A percentile compares a stretch with the other conserved stretches of the same genome.
phyloP scores from a whole-genome alignment of 1,284 basidiomycete species.

The Stereum hirsutum region DNA sequence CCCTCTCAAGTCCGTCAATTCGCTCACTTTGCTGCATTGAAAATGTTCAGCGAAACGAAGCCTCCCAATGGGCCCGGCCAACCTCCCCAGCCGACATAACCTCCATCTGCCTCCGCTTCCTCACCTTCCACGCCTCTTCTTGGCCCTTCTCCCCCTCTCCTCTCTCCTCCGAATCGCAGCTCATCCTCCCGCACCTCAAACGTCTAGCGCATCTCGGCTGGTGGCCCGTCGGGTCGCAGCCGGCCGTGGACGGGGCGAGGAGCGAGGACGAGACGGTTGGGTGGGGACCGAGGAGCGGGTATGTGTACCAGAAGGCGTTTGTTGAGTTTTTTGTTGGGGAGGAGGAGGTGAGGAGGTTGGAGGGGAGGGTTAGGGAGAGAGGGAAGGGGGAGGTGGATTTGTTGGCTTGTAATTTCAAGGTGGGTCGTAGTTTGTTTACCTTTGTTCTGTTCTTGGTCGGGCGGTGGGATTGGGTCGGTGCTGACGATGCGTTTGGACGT shows the following conservation, averaged over 20 bases:
- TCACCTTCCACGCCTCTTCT: slow-evolving; percentile 59
- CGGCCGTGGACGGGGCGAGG: slow-evolving; percentile 76
- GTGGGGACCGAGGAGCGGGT: slow-evolving; percentile 89
- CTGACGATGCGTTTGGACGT: neutral
- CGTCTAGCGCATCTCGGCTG: slow-evolving; percentile 69
- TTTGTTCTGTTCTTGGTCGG: neutral
- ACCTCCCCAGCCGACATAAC: slow-evolving; percentile 66
- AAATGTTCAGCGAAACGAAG: slow-evolving; percentile 50
- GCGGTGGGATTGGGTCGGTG: too few species aligned
- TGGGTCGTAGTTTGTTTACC: slow-evolving; percentile 22
- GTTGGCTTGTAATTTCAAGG: slow-evolving; percentile 79
- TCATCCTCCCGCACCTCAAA: slow-evolving; percentile 76
- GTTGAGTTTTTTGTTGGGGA: slow-evolving; percentile 89
- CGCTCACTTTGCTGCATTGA: neutral
- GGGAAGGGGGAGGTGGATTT: slow-evolving; percentile 70
- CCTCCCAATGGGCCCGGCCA: slow-evolving; percentile 80
- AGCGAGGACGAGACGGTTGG: slow-evolving; percentile 78
- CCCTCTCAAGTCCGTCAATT: neutral
- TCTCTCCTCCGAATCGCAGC: slow-evolving; percentile 76
- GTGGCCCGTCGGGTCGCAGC: slow-evolving; percentile 98
- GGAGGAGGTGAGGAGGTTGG: slow-evolving; percentile 57
- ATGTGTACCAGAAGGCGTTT: slow-evolving; percentile 96
- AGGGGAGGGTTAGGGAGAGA: slow-evolving; percentile 42
- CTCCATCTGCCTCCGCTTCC: slow-evolving; percentile 71
- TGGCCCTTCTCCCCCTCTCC: slow-evolving; percentile 91